These are phyloP conservation scores for Claviceps sp. DNA, from an alignment of 2,329 filamentous ascomycete genomes.

Conservation along the genomic window DNA sequence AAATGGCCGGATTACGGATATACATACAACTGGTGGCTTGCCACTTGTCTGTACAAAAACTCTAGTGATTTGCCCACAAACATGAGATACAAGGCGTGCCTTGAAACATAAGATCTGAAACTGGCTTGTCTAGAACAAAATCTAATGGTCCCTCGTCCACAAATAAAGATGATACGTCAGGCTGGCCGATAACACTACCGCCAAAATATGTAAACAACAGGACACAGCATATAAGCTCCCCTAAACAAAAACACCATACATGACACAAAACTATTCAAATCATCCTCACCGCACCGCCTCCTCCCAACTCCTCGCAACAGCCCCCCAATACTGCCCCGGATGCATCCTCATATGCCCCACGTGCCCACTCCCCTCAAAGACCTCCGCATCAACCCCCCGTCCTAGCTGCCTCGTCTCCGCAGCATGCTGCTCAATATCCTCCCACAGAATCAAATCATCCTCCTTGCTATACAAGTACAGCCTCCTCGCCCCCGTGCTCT, in stretches of 20 bases:
- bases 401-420: slow-evolving; percentile 33
- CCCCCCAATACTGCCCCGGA: slow-evolving; percentile 43
- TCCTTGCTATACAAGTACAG: slow-evolving; percentile 46
- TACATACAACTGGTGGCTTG: no score
- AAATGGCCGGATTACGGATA: no score
- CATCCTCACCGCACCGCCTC: background rate
- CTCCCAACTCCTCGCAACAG: slow-evolving; percentile 21
- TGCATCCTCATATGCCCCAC: slow-evolving; percentile 47
- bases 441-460: slow-evolving; percentile 40
- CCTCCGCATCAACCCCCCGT: slow-evolving; percentile 32
- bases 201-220: background rate
- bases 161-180: no score
- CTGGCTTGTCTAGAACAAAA: no score
- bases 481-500: slow-evolving; percentile 25
- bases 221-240: background rate
- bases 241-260: background rate
- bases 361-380: slow-evolving; percentile 45
- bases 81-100: no score
- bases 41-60: no score
- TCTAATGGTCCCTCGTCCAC: no score
- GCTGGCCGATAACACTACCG: background rate
- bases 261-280: background rate
- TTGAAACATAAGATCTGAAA: no score
- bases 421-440: slow-evolving; percentile 42
- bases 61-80: no score